Evolutionary conservation across 768 basidiomycete species (phyloP).

Genomic region (Tulasnella sp.): DNA sequence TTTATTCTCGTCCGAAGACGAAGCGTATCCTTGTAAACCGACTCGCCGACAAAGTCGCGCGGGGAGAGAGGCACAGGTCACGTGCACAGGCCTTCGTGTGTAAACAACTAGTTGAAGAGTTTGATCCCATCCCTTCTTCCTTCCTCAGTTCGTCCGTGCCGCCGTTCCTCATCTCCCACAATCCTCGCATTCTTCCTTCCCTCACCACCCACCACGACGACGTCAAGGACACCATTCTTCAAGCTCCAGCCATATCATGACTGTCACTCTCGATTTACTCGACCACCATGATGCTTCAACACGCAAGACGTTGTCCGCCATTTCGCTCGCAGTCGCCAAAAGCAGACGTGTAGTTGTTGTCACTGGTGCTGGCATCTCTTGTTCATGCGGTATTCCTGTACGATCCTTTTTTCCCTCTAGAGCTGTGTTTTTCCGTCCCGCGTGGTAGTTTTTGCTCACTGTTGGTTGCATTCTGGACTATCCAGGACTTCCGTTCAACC

Average conservation of each 20-base stretch:
- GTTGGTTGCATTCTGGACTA: conserved; percentile 18
- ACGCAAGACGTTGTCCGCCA: conserved; percentile 49
- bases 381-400: conserved; percentile 94
- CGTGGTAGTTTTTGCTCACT: neutral
- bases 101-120: conserved; percentile 9
- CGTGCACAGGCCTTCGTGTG: neutral
- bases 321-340: conserved; percentile 76
- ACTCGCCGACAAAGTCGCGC: neutral
- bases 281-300: conserved; percentile 32
- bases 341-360: conserved; percentile 84
- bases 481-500: conserved; percentile 91
- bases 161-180: neutral
- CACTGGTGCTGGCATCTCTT: conserved; percentile 94
- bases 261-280: conserved; percentile 34
- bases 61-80: neutral
- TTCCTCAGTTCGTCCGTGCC: conserved; percentile 1
- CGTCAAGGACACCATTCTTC: neutral
- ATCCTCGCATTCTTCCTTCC: neutral
- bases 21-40: neutral
- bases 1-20: neutral
- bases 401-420: conserved; percentile 38
- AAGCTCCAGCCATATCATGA: conserved; percentile 23
- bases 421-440: neutral
- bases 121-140: neutral
- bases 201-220: neutral